phyloP scores from a whole-genome alignment of 2,329 filamentous ascomycete species.

The Samsoniella hepiali region DNA sequence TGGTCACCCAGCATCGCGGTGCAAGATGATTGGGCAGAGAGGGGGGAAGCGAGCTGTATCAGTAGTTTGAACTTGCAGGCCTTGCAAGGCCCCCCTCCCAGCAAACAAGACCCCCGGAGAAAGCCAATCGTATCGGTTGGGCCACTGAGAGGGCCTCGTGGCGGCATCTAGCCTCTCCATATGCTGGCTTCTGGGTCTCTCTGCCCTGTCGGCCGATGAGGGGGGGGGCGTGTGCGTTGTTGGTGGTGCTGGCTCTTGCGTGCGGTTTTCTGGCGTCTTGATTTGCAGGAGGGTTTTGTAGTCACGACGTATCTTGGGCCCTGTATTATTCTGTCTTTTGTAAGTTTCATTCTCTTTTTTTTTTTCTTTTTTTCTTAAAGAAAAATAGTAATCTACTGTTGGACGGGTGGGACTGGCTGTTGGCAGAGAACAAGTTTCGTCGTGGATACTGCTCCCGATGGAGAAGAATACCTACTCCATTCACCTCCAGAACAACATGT shows the following conservation, averaged over 20 bases:
- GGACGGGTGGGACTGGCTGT: too few species aligned
- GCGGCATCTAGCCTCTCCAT: background rate
- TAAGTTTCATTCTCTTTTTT: background rate
- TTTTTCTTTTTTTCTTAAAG: background rate
- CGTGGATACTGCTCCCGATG: too few species aligned
- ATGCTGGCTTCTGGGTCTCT: background rate
- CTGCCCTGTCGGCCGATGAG: background rate
- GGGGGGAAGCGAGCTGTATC: background rate
- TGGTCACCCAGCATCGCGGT: background rate
- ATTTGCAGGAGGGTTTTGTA: background rate
- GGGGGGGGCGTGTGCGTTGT: constrained; percentile 6
- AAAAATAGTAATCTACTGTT: too few species aligned
- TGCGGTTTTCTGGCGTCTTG: background rate
- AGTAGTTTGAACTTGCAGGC: too few species aligned
- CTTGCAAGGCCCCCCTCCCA: background rate
- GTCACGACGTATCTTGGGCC: background rate
- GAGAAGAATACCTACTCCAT: too few species aligned
- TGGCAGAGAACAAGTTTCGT: too few species aligned
- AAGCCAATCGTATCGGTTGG: background rate
- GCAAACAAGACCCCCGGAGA: too few species aligned
- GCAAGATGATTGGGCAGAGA: background rate
- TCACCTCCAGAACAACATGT: too few species aligned
- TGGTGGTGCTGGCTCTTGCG: background rate
- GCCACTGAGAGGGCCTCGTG: constrained; percentile 12
- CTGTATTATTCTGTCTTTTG: background rate